These are phyloP conservation scores for Eucalyptus virginea DNA, from an alignment of 345 rosid genomes.

Conservation along the genomic window DNA sequence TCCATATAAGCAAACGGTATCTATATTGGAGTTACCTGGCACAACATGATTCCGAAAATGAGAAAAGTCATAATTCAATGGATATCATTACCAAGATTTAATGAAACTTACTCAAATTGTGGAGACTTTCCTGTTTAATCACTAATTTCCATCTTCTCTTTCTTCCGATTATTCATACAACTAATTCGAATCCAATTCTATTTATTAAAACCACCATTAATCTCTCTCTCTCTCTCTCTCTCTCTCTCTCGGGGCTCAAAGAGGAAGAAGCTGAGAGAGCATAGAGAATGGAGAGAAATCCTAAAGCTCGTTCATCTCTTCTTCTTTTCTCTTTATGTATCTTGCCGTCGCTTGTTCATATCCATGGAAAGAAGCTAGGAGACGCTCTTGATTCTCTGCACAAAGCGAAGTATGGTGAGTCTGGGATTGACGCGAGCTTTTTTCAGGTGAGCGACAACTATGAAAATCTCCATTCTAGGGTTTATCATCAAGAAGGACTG, in stretches of 20 bases:
- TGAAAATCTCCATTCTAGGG: background rate
- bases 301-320: background rate
- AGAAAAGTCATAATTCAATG: background rate
- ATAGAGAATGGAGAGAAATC: background rate
- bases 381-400: constrained; percentile 8
- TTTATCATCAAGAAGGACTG: constrained; percentile 11
- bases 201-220: background rate
- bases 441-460: background rate
- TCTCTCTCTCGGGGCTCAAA: background rate
- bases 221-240: background rate
- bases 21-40: background rate
- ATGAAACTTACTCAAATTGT: background rate
- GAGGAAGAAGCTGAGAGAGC: background rate
- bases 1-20: background rate
- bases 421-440: background rate
- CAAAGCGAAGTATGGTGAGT: constrained; percentile 2
- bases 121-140: background rate
- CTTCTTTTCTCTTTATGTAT: background rate
- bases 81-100: background rate
- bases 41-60: background rate
- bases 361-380: background rate
- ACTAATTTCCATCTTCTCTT: background rate
- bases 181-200: background rate
- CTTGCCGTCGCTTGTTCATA: background rate
- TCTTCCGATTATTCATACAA: background rate